These are phyloP conservation scores for Helianthus tuberosus DNA, from an alignment of 129 eudicot species.

Conservation along the genomic window DNA sequence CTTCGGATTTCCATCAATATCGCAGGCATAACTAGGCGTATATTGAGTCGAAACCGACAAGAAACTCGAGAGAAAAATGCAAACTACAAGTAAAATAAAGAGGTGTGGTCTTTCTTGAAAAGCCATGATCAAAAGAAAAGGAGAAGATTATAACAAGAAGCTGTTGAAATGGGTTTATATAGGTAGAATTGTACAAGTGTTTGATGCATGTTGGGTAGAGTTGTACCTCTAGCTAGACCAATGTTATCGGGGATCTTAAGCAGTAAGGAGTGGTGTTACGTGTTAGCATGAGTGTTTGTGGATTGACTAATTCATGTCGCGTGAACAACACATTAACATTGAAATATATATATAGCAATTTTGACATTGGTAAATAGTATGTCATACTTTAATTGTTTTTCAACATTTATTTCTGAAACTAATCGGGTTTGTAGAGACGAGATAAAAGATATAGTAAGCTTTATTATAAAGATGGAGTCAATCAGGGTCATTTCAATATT, in stretches of 20 bases:
- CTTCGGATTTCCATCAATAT: slow-evolving; percentile 22
- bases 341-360: background rate
- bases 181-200: background rate
- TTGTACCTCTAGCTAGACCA: background rate
- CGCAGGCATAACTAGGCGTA: slow-evolving; percentile 40
- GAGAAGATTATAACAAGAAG: background rate
- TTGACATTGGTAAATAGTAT: background rate
- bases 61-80: background rate
- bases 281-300: slow-evolving; percentile 13
- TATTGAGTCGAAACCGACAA: slow-evolving; percentile 10
- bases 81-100: slow-evolving; percentile 3
- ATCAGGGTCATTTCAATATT: too few species aligned
- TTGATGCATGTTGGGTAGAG: slow-evolving; percentile 3
- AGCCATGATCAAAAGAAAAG: slow-evolving; percentile 18
- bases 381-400: background rate
- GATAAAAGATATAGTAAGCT: too few species aligned
- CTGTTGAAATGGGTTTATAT: background rate
- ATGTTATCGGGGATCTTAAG: slow-evolving; percentile 16
- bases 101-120: slow-evolving; percentile 7
- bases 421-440: too few species aligned
- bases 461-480: too few species aligned
- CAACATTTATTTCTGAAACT: too few species aligned
- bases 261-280: slow-evolving; percentile 11
- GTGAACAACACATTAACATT: background rate
- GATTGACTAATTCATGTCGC: slow-evolving; percentile 2